These are phyloP conservation scores for Phalaenopsis equestris DNA, from an alignment of 106 monocot species.

Conservation along the genomic window DNA sequence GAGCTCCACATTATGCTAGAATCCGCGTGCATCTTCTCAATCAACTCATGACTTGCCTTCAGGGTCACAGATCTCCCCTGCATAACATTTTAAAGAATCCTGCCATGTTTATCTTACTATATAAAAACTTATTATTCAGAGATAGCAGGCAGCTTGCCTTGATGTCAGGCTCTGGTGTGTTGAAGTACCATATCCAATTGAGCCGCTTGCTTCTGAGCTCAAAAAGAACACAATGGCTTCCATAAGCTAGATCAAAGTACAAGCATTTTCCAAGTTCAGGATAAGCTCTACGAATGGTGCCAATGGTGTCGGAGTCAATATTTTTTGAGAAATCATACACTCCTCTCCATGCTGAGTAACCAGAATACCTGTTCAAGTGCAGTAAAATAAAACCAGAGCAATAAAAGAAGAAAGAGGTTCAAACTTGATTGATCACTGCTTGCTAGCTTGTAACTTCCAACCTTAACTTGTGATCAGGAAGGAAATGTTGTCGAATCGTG, in stretches of 20 bases:
- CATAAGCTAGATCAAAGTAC: conserved; percentile 65
- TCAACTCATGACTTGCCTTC: conserved; percentile 33
- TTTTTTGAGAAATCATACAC: conserved; percentile 56
- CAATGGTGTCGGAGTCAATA: conserved; percentile 33
- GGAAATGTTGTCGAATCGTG: conserved; percentile 36
- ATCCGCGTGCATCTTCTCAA: conserved; percentile 42
- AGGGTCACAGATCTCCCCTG: conserved; percentile 57
- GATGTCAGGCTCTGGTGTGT: conserved; percentile 52
- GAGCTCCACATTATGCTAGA: conserved; percentile 49
- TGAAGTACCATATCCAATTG: conserved; percentile 89
- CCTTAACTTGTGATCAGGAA: conserved; percentile 72
- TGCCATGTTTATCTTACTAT: background rate
- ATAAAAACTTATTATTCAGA: background rate
- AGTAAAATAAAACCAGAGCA: no score
- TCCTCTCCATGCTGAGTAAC: conserved; percentile 88
- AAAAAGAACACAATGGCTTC: conserved; percentile 69
- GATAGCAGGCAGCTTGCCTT: conserved; percentile 26
- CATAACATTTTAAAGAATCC: background rate
- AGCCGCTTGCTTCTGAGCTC: conserved; percentile 59
- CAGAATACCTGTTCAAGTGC: conserved; percentile 48
- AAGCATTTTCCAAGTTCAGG: conserved; percentile 68
- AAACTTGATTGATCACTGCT: no score
- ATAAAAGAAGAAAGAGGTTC: no score
- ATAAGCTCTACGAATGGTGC: conserved; percentile 40
- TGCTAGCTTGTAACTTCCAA: conserved; percentile 1